Evolutionary conservation across 768 basidiomycete species (phyloP), one percentile per base, ranked within the genome.

Genomic region (Collybia sordida): DNA sequence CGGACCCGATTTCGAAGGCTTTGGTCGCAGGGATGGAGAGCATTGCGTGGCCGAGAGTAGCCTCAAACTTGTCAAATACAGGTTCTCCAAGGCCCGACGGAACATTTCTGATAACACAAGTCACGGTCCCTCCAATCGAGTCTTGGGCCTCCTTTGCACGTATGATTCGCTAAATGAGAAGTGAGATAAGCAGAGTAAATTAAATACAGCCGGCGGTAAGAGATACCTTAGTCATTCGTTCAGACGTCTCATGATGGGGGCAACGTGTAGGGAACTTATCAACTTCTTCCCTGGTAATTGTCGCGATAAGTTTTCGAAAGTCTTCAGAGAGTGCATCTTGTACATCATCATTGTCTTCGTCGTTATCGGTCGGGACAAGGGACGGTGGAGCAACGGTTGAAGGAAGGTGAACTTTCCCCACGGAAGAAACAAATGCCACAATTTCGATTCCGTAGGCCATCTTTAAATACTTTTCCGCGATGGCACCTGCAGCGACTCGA

Each of bases 21-120:
- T 99, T 99, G 47, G 97, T 98, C 15, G 97, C 96, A 22, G 97
- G 97, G 63, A 99, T 97, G 47, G 94, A 97, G 45, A 99, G 81
- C 96, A 99, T 98, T 6, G 97, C 97, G 65, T 98, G 97, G 11
- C 82, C 96, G 52, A 99, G 85, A 54, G 82, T 82, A 17, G 97
- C 97, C 70, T 97, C 96, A 67, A 98, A 88, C 71, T 98, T 98
- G 81, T 99, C 95, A 69, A 99, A 98, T 44, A 92, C 89, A 46
- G 97, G 97, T 68, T 98, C 97, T 43, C 97, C 97, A 23, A 98
- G 82, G 6, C 97, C 97, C 17, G 86, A 72, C 40, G 97, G 97
- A 2, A 88, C 84, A 49, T 86, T 85, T 38, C 96, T 89, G 58
- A 99, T 90, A 34, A 98, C 91, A 65, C 97, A 98, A 49, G 93